Evolutionary conservation across 371 early-diverging fungal species (phyloP).

Genomic region (Actinomucor elegans): DNA sequence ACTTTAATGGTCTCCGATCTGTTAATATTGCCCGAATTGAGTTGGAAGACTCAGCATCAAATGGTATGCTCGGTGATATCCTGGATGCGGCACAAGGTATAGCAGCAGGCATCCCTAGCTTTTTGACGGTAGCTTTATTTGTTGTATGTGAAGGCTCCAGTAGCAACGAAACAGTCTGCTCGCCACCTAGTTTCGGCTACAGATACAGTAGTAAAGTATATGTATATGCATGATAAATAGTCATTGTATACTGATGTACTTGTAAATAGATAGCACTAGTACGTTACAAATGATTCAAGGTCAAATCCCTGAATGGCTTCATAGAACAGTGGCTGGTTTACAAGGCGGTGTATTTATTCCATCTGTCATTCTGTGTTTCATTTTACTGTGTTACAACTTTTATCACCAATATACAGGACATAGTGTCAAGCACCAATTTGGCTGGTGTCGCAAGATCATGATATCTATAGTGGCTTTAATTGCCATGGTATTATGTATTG

Average conservation of each 20-base stretch:
- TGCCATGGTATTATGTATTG: constrained; percentile 8
- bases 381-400: constrained; percentile 9
- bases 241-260: background rate
- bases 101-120: constrained; percentile 1
- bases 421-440: background rate
- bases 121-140: constrained; percentile 10
- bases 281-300: constrained; percentile 3
- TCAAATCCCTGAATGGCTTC: constrained; percentile 9
- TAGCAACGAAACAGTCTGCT: constrained; percentile 6
- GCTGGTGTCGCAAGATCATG: constrained; percentile 1
- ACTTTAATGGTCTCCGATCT: constrained; percentile 15
- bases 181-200: constrained; percentile 20
- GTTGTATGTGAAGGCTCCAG: constrained; percentile 17
- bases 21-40: constrained; percentile 15
- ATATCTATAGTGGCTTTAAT: background rate
- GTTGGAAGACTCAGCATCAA: background rate
- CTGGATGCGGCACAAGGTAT: background rate
- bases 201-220: constrained; percentile 11
- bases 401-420: constrained; percentile 2
- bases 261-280: constrained; percentile 11
- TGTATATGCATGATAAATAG: background rate
- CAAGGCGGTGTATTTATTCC: constrained; percentile 21
- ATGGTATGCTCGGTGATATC: background rate
- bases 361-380: constrained; percentile 17
- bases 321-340: constrained; percentile 2